Evolutionary conservation across 1,139 yeast species (phyloP), one percentile per base, ranked within the genome.

Genomic region (Pichia sp.): DNA sequence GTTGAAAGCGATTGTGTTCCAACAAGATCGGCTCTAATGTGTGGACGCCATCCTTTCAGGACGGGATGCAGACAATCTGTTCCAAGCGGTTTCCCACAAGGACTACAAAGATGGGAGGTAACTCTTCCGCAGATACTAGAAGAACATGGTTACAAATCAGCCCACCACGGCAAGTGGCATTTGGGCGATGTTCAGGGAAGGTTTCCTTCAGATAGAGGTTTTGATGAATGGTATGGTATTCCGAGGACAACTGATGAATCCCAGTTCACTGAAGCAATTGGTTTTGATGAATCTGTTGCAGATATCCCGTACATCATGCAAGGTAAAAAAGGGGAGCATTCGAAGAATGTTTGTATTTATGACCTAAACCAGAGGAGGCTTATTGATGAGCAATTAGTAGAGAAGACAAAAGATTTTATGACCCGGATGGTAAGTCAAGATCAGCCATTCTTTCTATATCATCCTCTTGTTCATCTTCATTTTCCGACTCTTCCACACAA

Each of bases 1-100:
- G 47, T 44, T 44, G 47, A 44, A 44, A 44, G 47, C 31, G 47
- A 44, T 22, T 34, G 41, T 31, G 41, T 44, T 22, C 47, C 41
- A 21, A 44, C 47, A 10, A 44, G 47, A 22, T 34, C 41, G 2
- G 41, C 41, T 9, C 22, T 44, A 7, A 34, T 44, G 47, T 7
- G 41, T 13, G 41, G 41, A n/a, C 47, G 41, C 25, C 41, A 44
- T 13, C 47, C 41, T 7, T 31, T 34, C 19, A 31, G 41, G 25
- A 34, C 47, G n/a, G 41, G 47, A 19, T 44, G 47, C 21, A 44
- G 39, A 44, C 47, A 44, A 22, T 25, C 41, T 8, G 41, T 44
- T 44, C 47, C 47, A 30, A 5, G 21, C 10, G 47, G 47, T 3
- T 44, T 44, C 12, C 41, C 41, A 34, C 41, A 44, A 34, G 41